Percentiles rank a stretch among this genome's conserved stretches.
Conservation (phyloP, 2,329 filamentous ascomycete species). For the Aspergillus tamarii region DNA sequence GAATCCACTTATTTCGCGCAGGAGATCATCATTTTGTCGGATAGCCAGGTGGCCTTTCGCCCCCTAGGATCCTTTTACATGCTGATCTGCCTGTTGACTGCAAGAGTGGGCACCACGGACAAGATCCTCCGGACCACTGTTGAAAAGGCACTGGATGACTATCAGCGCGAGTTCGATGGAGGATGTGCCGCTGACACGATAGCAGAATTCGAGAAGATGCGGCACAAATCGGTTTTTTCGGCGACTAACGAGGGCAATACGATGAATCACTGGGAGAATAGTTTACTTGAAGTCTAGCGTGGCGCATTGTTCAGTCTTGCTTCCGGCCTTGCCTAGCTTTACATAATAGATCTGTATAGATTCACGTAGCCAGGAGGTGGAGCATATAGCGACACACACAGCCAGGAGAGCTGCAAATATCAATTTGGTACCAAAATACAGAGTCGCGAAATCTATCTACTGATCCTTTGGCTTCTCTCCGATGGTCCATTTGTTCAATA, state of each 20-base stretch:
- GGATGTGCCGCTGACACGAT: not conserved
- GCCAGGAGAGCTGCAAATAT: not conserved
- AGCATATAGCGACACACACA: not conserved
- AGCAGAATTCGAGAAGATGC: not conserved
- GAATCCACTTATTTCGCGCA: conserved; percentile 28
- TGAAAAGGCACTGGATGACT: conserved; percentile 26
- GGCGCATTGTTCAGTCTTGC: not conserved
- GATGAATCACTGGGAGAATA: not conserved
- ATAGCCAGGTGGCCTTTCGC: conserved; percentile 29
- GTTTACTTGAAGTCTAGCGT: not conserved
- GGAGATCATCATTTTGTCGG: conserved; percentile 33
- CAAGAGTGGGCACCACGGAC: conserved; percentile 30
- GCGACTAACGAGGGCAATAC: not conserved
- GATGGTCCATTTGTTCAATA: conserved; percentile 67
- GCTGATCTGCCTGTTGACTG: conserved; percentile 29
- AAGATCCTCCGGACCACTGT: conserved; percentile 18
- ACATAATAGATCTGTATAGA: not conserved
- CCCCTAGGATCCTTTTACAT: conserved; percentile 39
- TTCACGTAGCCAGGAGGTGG: not conserved
- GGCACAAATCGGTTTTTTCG: not conserved
- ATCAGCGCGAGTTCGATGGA: conserved; percentile 28
- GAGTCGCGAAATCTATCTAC: not conserved
- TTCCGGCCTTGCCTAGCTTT: not conserved
- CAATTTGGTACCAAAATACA: not conserved
- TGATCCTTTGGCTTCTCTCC: conserved; percentile 17